phyloP scores from a whole-genome alignment of 306 rosid genomes.

The Malus domestica region ASM211411v1 NC_041794.1:6954501-6955000 shows the following conservation, averaged over 20 bases:
- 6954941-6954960: not conserved
- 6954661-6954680: not conserved
- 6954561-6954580: constrained; percentile 68
- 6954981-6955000: not conserved
- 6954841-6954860: not conserved
- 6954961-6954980: not conserved
- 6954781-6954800: not conserved
- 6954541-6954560: constrained; percentile 91
- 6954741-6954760: not conserved
- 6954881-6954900: not conserved
- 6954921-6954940: not conserved
- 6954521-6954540: constrained; percentile 87
- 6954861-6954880: not conserved
- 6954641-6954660: constrained; percentile 2
- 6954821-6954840: not conserved
- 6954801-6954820: not conserved
- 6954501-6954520: constrained; percentile 45
- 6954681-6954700: not conserved
- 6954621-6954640: not conserved
- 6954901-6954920: not conserved
- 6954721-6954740: not conserved
- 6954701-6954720: not conserved
- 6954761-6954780: not conserved
- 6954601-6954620: not conserved
- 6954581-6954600: constrained; percentile 1